Conservation (phyloP, 2,329 filamentous ascomycete species). For the Xylaria sp. region DNA sequence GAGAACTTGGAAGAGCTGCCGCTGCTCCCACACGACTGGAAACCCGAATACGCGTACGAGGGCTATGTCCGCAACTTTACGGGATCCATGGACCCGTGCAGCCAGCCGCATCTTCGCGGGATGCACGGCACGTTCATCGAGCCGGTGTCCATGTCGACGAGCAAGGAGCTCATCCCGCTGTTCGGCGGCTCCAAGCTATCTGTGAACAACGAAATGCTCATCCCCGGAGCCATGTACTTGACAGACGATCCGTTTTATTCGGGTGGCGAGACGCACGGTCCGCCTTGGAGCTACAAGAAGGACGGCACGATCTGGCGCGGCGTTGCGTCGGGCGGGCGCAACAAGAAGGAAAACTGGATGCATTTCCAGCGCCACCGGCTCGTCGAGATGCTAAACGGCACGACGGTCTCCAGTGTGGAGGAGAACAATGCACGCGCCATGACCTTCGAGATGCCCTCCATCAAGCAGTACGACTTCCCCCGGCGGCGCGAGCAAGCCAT, state of each 20-base stretch:
- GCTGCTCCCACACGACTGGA: slow-evolving; percentile 26
- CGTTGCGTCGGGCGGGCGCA: slow-evolving; percentile 62
- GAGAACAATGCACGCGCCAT: slow-evolving; percentile 41
- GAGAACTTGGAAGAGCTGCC: slow-evolving; percentile 38
- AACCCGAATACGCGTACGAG: slow-evolving; percentile 37
- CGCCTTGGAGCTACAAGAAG: slow-evolving; percentile 60
- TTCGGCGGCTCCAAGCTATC: slow-evolving; percentile 63
- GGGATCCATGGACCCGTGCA: slow-evolving; percentile 55
- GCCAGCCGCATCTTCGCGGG: slow-evolving; percentile 50
- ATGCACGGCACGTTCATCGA: slow-evolving; percentile 59
- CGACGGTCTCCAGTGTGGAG: slow-evolving; percentile 55
- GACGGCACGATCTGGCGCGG: slow-evolving; percentile 65
- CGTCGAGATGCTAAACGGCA: slow-evolving; percentile 69
- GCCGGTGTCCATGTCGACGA: slow-evolving; percentile 51
- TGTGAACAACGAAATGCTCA: slow-evolving; percentile 63
- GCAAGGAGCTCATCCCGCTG: slow-evolving; percentile 56
- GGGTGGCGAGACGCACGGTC: slow-evolving; percentile 57
- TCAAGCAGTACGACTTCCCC: slow-evolving; percentile 47
- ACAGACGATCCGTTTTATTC: slow-evolving; percentile 60
- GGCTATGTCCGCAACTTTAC: slow-evolving; percentile 61
- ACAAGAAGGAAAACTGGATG: slow-evolving; percentile 61
- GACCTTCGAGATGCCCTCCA: slow-evolving; percentile 53
- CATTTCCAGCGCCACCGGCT: slow-evolving; percentile 74
- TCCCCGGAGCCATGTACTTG: slow-evolving; percentile 66
- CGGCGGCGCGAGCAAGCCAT: slow-evolving; percentile 33